Percentiles rank a stretch among this genome's conserved stretches.
Conservation (phyloP, 1,284 basidiomycete species). For the Trametes sp. region DNA sequence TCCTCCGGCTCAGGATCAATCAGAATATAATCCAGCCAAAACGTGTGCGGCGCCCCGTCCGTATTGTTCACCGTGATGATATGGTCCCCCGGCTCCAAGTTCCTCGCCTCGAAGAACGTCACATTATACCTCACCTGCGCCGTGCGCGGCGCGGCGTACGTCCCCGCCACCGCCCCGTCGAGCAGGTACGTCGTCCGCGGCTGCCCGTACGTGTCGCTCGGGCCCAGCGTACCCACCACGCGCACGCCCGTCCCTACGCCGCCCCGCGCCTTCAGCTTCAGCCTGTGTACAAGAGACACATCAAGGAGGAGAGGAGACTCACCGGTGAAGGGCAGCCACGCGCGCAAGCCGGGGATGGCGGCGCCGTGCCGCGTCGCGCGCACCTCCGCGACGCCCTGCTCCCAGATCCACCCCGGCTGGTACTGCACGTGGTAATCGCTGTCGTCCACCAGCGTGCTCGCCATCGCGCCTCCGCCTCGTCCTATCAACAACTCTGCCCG, state of each 20-base stretch:
- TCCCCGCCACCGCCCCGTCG: conserved; percentile 17
- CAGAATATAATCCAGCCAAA: conserved; percentile 33
- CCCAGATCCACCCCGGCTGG: conserved; percentile 24
- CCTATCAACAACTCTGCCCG: too few relatives aligned
- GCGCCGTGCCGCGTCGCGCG: conserved; percentile 28
- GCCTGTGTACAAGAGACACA: too few relatives aligned
- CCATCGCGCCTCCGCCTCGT: too few relatives aligned
- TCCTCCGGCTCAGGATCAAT: conserved; percentile 1
- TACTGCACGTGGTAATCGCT: conserved; percentile 24
- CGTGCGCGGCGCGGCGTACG: conserved; percentile 19
- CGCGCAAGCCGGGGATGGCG: neutral
- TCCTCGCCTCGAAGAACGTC: conserved; percentile 28
- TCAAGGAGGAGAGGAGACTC: neutral
- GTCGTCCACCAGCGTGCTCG: conserved; percentile 20
- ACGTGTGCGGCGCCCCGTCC: conserved; percentile 31
- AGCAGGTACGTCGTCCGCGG: conserved; percentile 23
- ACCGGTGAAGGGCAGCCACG: conserved; percentile 25
- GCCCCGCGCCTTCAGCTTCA: neutral
- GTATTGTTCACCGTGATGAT: conserved; percentile 30
- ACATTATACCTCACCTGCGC: conserved; percentile 14
- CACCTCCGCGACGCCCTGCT: conserved; percentile 23
- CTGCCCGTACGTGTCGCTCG: conserved; percentile 15
- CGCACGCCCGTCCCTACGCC: neutral
- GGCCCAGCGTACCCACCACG: conserved; percentile 18
- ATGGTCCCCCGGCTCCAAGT: conserved; percentile 12